Base-by-base conservation (phyloP, 164 flowering plant genomes). In the Piper longum region DNA sequence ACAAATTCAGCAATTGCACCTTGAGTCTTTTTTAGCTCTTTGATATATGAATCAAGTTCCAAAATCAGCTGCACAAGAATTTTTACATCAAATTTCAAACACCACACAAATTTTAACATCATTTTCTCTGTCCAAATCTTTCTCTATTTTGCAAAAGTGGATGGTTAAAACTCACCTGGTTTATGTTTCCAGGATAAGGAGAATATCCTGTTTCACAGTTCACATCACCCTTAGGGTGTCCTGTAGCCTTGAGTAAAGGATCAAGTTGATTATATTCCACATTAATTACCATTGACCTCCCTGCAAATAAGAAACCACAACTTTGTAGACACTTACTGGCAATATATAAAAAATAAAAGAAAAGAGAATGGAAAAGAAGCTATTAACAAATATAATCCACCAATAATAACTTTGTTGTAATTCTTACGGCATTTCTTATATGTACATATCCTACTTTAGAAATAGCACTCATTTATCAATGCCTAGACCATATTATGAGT, bases 241-340 rank as follows among this genome's bases (percentile, higher is more conserved):
- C 97, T 64, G 86, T 73, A 68, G 97, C 95, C 78, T 95, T 73
- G 70, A 91, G 91, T 56, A 95, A 75, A 56, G 99, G 99, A 77
- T 95, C 99, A 64, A 95, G 91, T 70, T 95, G 99, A 82, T 95
- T 95, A 82, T 95, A 95, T 73, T 95, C 97, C 72, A 95, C 99
- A 76, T 95, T 95, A 69, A 95, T 91, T 69, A 91, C 97, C 99
- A 95, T 89, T 19, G 90, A 67, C 78, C 99, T 82, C 69, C 99
- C 99, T 95, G 75, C 59, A 71, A 41, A 16, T 56, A 58, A 61
- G n/a, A 43, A 48, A 63, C 44, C 54, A 54, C 61, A 66, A 39
- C 39, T 41, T 54, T 14, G 14, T 5, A 48, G 14, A 8, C 52
- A 48, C 52, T 48, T 26, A 26, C 36, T 26, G 36, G 36, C 36